Base-by-base conservation (phyloP, 306 rosid genomes). In the Ammopiptanthus mongolicus region DNA sequence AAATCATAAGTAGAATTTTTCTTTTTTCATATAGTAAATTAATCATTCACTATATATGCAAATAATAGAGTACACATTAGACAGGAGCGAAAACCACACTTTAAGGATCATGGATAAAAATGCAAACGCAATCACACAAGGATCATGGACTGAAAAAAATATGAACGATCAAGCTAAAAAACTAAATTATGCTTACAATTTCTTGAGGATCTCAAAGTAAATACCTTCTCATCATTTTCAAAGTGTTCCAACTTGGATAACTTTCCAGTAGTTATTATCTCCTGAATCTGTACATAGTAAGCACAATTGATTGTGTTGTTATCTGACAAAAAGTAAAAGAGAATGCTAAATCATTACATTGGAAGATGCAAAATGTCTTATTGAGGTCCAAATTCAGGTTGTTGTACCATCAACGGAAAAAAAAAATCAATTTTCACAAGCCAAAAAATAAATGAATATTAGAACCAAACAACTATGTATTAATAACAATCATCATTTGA, bases 191-290 rank as follows among this genome's bases (percentile, higher is more conserved):
- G 69, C 29, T 48, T 28, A 77, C 8, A 64, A 65, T 3, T 25
- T 65, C 37, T 73, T 21, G 19, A n/a, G 42, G 68, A 68, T 66
- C 61, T 59, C 82, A 41, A 44, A 78, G 17, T 50, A 46, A 67
- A 71, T 89, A 94, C 97, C 96, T 95, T 95, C 78, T 95, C 96
- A 79, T 95, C 96, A 18, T 84, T 85, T 86, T 90, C 93, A 47
- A 91, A 95, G 85, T 91, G 91, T 74, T 91, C 96, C 87, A 95
- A 77, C 81, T 95, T 95, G 21, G 91, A 90, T 65, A 95, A 78
- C 83, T 90, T 95, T 67, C 96, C 97, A 31, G 89, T 90, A 39
- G 93, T 86, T 73, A 91, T 87, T 73, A 95, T 95, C 92, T 91
- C 98, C 78, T 95, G 97, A 83, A 95, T 87, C 98, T 91, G 93